Percentiles rank a stretch among this genome's conserved stretches.
Evolutionary conservation across 139 green algal genomes (phyloP).

Genomic region (Chlorella sp.): DNA sequence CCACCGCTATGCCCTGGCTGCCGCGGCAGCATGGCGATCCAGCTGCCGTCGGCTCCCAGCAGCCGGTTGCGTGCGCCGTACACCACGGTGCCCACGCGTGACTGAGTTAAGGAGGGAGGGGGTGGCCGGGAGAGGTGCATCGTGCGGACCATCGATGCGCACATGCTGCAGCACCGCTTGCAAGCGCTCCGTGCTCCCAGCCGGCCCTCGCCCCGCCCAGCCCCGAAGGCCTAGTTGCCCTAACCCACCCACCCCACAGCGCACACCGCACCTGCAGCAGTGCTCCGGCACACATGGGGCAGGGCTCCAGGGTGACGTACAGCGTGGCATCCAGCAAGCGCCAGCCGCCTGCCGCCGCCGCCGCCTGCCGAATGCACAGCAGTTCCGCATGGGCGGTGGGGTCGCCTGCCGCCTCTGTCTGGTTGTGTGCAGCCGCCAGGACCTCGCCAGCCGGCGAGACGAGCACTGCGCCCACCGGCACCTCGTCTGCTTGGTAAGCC

Average conservation of each 20-base stretch:
- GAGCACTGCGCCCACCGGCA: constrained; percentile 87
- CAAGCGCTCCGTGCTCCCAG: neutral
- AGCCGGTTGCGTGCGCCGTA: constrained; percentile 86
- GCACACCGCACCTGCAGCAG: constrained; percentile 58
- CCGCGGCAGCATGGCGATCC: constrained; percentile 72
- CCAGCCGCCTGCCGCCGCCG: constrained; percentile 57
- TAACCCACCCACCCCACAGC: neutral
- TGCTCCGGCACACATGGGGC: constrained; percentile 95
- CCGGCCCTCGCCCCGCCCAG: too few relatives aligned
- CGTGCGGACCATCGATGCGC: too few relatives aligned
- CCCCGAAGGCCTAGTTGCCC: neutral
- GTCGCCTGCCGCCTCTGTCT: constrained; percentile 51
- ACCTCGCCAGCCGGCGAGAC: constrained; percentile 57
- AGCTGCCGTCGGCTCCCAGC: constrained; percentile 89
- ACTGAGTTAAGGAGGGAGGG: constrained; percentile 37
- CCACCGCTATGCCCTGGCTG: too few relatives aligned
- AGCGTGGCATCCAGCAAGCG: constrained; percentile 79
- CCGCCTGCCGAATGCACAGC: constrained; percentile 68
- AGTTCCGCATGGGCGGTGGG: constrained; percentile 91
- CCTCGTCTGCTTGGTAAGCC: constrained; percentile 61
- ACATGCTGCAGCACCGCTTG: neutral
- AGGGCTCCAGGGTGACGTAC: constrained; percentile 95
- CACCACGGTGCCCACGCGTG: constrained; percentile 79
- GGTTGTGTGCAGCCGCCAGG: constrained; percentile 70
- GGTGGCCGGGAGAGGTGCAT: too few relatives aligned